Conservation (phyloP, 2,329 filamentous ascomycete species). For the Rhexocercosporidium sp. region DNA sequence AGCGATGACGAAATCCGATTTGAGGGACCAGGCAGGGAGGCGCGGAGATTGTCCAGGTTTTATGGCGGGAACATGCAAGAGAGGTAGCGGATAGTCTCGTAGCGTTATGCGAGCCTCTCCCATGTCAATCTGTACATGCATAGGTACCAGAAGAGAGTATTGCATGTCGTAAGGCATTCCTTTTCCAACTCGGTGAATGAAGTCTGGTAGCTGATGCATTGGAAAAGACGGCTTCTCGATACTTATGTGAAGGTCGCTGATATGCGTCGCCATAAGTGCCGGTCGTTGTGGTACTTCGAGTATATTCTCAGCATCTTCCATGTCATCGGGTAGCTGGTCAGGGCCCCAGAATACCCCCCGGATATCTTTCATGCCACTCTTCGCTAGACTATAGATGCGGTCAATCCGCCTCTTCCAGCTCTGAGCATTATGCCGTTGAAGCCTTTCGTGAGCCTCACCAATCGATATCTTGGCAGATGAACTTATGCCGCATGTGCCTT, state of each 20-base stretch:
- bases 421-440: slow-evolving; percentile 82
- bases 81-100: slow-evolving; percentile 90
- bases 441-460: slow-evolving; percentile 74
- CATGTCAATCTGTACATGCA: slow-evolving; percentile 88
- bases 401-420: slow-evolving; percentile 95
- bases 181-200: slow-evolving; percentile 90
- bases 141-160: slow-evolving; percentile 87
- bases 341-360: slow-evolving; percentile 81
- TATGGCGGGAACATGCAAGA: slow-evolving; percentile 87
- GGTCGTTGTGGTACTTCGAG: slow-evolving; percentile 85
- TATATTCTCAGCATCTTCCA: slow-evolving; percentile 83
- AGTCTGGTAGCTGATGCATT: slow-evolving; percentile 78
- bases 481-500: slow-evolving; percentile 74
- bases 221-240: slow-evolving; percentile 95
- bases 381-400: slow-evolving; percentile 70
- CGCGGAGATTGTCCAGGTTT: slow-evolving; percentile 79
- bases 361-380: slow-evolving; percentile 77
- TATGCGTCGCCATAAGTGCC: slow-evolving; percentile 77
- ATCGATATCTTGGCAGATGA: slow-evolving; percentile 74
- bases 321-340: slow-evolving; percentile 80
- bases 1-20: slow-evolving; percentile 91
- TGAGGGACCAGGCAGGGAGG: slow-evolving; percentile 80
- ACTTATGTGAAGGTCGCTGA: slow-evolving; percentile 83
- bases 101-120: slow-evolving; percentile 86
- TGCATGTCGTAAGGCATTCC: slow-evolving; percentile 92